Evolutionary conservation across 345 rosid species (phyloP).

Genomic region (Populus simonii): DNA sequence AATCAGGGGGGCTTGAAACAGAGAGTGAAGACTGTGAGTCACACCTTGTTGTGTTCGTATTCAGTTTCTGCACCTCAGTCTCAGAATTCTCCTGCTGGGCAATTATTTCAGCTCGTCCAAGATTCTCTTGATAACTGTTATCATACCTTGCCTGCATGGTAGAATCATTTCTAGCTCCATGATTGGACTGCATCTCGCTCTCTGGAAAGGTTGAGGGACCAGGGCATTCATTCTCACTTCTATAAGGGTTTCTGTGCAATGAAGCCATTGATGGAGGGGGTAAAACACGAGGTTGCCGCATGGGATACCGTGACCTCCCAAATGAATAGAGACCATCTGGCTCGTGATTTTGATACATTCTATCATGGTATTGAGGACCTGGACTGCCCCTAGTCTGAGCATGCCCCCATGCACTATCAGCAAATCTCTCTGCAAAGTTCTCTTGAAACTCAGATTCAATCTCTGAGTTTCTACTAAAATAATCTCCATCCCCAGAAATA

Average conservation of each 20-base stretch:
- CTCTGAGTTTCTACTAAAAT: slow-evolving; percentile 52
- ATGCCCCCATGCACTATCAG: slow-evolving; percentile 69
- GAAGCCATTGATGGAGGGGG: slow-evolving; percentile 77
- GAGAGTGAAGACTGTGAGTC: slow-evolving; percentile 95
- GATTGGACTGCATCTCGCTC: slow-evolving; percentile 40
- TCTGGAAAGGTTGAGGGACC: slow-evolving; percentile 54
- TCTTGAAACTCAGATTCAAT: slow-evolving; percentile 69
- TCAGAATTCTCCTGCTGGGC: slow-evolving; percentile 27
- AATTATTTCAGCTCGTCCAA: slow-evolving; percentile 32
- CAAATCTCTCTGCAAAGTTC: slow-evolving; percentile 58
- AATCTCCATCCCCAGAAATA: slow-evolving; percentile 62
- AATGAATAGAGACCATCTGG: slow-evolving; percentile 64
- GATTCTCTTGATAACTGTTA: slow-evolving; percentile 44
- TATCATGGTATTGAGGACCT: slow-evolving; percentile 56
- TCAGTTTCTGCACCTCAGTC: slow-evolving; percentile 42
- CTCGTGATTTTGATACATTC: slow-evolving; percentile 56
- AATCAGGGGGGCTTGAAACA: slow-evolving; percentile 88
- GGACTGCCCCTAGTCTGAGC: slow-evolving; percentile 45
- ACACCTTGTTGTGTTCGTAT: slow-evolving; percentile 51
- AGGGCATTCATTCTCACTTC: slow-evolving; percentile 50
- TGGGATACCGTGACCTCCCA: slow-evolving; percentile 74
- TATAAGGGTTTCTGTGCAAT: slow-evolving; percentile 52
- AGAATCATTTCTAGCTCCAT: slow-evolving; percentile 41
- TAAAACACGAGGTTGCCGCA: slow-evolving; percentile 89
- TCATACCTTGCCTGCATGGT: slow-evolving; percentile 44